A percentile compares a stretch with the other conserved stretches of the same genome.
These are phyloP conservation scores for Rhodotorula sp. DNA, from an alignment of 1,284 basidiomycete genomes.

Conservation along the genomic window DNA sequence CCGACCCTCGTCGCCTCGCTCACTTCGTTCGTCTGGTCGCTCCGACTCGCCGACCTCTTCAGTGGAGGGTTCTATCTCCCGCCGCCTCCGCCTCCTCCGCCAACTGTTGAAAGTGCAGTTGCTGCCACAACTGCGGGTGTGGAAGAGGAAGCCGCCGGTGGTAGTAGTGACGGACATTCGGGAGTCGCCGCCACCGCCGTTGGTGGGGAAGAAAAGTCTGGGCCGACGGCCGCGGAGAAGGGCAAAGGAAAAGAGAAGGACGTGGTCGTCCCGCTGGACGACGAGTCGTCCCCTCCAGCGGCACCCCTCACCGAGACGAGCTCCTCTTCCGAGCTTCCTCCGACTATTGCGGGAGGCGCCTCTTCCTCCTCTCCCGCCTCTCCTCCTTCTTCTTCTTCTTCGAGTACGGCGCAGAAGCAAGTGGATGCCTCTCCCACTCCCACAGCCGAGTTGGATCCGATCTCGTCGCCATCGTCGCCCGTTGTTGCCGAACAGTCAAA, in stretches of 20 bases:
- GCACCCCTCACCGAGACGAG: no score
- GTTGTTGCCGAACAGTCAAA: not conserved
- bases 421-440: no score
- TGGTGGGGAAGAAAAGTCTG: not conserved
- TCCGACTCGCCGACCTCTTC: conserved; percentile 29
- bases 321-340: no score
- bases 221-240: not conserved
- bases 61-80: conserved; percentile 24
- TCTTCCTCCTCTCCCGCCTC: no score
- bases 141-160: not conserved
- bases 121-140: no score
- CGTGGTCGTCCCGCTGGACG: no score
- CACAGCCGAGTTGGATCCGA: not conserved
- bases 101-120: no score
- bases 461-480: not conserved
- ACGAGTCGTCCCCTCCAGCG: not conserved
- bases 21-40: conserved; percentile 36
- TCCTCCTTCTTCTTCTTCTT: no score
- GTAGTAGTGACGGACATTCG: not conserved
- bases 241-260: not conserved
- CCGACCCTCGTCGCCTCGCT: conserved; percentile 39
- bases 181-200: not conserved
- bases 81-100: conserved; percentile 5
- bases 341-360: no score
- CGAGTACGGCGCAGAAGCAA: no score